Evolutionary conservation across 108 stramenopile genomes (phyloP).

Genomic region (Pseudonitzschia pungens): DNA sequence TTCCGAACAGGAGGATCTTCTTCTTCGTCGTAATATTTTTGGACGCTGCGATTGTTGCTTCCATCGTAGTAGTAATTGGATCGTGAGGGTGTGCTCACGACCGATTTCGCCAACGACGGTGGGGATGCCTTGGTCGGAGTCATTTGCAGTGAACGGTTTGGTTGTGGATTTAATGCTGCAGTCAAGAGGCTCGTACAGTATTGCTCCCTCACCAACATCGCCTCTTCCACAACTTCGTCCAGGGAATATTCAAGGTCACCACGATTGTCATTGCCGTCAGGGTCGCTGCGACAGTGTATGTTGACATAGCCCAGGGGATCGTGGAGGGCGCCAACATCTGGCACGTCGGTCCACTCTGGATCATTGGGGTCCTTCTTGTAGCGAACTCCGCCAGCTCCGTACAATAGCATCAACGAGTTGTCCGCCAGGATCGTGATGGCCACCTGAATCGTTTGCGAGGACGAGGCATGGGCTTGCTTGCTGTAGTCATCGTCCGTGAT

Average conservation of each 20-base stretch:
- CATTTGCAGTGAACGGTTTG: background rate
- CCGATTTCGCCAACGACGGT: background rate
- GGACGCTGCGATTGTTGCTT: background rate
- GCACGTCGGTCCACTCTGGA: conserved; percentile 47
- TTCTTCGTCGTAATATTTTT: background rate
- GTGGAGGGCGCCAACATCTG: conserved; percentile 57
- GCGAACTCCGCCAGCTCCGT: conserved; percentile 41
- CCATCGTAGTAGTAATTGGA: conserved; percentile 1
- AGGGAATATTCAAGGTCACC: conserved; percentile 27
- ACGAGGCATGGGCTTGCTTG: conserved; percentile 38
- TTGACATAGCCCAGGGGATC: conserved; percentile 58
- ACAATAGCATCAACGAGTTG: conserved; percentile 48
- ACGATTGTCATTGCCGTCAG: background rate
- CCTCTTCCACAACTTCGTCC: conserved; percentile 77
- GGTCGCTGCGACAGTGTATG: conserved; percentile 59
- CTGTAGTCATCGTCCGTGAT: conserved; percentile 36
- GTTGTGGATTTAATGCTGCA: conserved; percentile 47
- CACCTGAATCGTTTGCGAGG: conserved; percentile 57
- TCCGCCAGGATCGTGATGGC: conserved; percentile 53
- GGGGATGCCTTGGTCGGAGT: background rate
- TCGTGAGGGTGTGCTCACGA: background rate
- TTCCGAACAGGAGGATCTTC: background rate
- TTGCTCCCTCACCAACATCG: conserved; percentile 63
- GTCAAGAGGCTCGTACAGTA: conserved; percentile 65
- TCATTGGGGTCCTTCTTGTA: conserved; percentile 17